Evolutionary conservation across 768 basidiomycete genomes (phyloP).

Genomic region (Suillus bovinus): DNA sequence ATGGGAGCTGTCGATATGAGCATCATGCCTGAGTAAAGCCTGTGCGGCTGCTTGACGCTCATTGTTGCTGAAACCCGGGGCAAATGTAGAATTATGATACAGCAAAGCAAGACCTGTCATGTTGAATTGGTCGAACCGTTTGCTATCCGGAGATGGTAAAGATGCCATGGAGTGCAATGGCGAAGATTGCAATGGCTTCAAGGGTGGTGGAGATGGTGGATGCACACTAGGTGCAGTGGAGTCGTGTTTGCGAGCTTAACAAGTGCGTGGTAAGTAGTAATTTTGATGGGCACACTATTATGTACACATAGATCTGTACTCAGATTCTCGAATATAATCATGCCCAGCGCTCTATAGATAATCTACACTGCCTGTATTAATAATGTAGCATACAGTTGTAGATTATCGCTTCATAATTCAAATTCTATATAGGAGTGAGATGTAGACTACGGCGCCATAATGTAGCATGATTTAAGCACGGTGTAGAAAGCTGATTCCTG

Average conservation of each 20-base stretch:
- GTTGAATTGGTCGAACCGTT: conserved; percentile 7
- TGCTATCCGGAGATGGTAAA: not conserved
- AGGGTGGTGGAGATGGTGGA: not conserved
- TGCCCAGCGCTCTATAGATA: too few species aligned
- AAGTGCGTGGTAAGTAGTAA: too few species aligned
- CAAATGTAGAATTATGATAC: conserved; percentile 5
- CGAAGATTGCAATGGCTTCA: not conserved
- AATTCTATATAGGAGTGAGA: too few species aligned
- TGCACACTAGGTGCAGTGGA: not conserved
- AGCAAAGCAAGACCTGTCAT: conserved; percentile 11
- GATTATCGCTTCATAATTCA: too few species aligned
- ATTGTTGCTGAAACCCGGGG: not conserved
- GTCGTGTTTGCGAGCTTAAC: not conserved
- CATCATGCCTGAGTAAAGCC: conserved; percentile 7
- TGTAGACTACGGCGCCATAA: too few species aligned
- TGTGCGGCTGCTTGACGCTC: conserved; percentile 1
- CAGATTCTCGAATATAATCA: too few species aligned
- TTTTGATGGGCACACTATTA: too few species aligned
- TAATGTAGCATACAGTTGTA: too few species aligned
- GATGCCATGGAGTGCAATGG: not conserved
- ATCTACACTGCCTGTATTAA: too few species aligned
- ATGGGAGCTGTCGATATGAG: conserved; percentile 5
- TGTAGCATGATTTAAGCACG: too few species aligned
- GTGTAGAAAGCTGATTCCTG: too few species aligned
- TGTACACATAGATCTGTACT: too few species aligned